A percentile compares a stretch with the other conserved stretches of the same genome.
These are phyloP conservation scores for Hemileccinum rubropunctum DNA, from an alignment of 768 basidiomycete genomes.

Conservation along the genomic window DNA sequence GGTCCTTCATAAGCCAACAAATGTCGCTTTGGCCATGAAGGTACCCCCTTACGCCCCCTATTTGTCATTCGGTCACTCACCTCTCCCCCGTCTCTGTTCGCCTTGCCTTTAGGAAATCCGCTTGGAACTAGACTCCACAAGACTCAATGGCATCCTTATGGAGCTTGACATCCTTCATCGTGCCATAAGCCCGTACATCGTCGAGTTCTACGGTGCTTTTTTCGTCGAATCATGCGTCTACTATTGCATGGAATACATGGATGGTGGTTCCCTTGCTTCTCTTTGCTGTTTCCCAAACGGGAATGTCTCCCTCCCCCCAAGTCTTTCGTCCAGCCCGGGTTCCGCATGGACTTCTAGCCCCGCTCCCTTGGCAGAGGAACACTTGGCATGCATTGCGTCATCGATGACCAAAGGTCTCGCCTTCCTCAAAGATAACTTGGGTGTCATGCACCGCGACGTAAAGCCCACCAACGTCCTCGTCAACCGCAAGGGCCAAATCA, in stretches of 20 bases:
- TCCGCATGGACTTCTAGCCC: slow-evolving; percentile 35
- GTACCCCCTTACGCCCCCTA: slow-evolving; percentile 39
- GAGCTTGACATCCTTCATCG: slow-evolving; percentile 98
- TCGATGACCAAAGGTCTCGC: slow-evolving; percentile 87
- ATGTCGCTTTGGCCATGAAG: slow-evolving; percentile 99
- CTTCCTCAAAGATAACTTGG: slow-evolving; percentile 92
- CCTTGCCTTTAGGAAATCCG: slow-evolving; percentile 82
- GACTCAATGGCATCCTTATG: slow-evolving; percentile 96
- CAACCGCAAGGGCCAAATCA: slow-evolving; percentile 84
- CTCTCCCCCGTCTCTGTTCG: background rate
- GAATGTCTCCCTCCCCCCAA: slow-evolving; percentile 34
- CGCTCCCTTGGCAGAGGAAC: slow-evolving; percentile 61
- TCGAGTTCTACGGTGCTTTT: slow-evolving; percentile 99
- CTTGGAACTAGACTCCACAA: slow-evolving; percentile 89
- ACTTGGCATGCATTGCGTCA: slow-evolving; percentile 76
- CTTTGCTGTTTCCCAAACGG: slow-evolving; percentile 48
- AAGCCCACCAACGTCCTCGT: slow-evolving; percentile 95
- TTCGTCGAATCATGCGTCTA: slow-evolving; percentile 99
- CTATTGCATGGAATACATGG: slow-evolving; percentile 99
- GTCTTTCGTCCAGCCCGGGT: slow-evolving; percentile 30
- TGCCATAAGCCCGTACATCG: slow-evolving; percentile 85
- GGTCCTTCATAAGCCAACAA: slow-evolving; percentile 91
- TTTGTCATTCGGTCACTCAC: slow-evolving; percentile 8
- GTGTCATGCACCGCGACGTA: slow-evolving; percentile 84
- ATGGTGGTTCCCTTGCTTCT: slow-evolving; percentile 92